Conservation (phyloP, 345 rosid genomes). For the Cardamine chenopodiifolia region DNA sequence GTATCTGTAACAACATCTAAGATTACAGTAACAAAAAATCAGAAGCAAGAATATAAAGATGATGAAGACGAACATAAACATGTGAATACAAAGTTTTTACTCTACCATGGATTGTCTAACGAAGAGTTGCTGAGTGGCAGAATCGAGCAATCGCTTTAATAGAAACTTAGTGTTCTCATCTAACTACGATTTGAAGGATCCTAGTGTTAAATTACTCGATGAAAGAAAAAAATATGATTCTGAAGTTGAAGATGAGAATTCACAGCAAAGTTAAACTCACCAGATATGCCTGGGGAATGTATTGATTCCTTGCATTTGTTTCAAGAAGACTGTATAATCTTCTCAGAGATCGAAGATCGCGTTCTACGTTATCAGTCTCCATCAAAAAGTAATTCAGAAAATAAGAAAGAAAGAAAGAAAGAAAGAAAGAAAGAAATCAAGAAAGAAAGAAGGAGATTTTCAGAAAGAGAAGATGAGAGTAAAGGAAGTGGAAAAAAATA, state of each 20-base stretch:
- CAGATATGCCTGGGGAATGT: not conserved
- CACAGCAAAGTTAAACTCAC: conserved; percentile 38
- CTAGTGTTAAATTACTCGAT: not conserved
- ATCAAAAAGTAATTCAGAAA: not conserved
- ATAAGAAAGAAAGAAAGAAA: not conserved
- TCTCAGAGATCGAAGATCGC: conserved; percentile 54
- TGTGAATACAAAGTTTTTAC: not conserved
- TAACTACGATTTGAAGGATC: conserved; percentile 37
- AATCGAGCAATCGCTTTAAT: conserved; percentile 57
- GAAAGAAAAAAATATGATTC: not conserved
- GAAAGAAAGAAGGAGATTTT: not conserved
- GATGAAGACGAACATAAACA: not conserved
- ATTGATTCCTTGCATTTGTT: conserved; percentile 26
- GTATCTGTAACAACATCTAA: conserved; percentile 39
- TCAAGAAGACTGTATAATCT: conserved; percentile 51
- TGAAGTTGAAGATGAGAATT: not conserved
- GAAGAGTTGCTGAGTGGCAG: conserved; percentile 45
- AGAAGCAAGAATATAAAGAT: not conserved
- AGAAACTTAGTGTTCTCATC: conserved; percentile 48
- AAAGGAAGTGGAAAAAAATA: not conserved
- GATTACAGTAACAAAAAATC: not conserved
- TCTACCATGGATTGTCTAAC: conserved; percentile 47
- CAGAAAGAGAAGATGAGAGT: conserved; percentile 6
- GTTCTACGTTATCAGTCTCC: conserved; percentile 43
- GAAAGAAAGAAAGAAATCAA: no score